Evolutionary conservation across 2,329 filamentous ascomycete species (phyloP).

Genomic region (Xylaria sp.): DNA sequence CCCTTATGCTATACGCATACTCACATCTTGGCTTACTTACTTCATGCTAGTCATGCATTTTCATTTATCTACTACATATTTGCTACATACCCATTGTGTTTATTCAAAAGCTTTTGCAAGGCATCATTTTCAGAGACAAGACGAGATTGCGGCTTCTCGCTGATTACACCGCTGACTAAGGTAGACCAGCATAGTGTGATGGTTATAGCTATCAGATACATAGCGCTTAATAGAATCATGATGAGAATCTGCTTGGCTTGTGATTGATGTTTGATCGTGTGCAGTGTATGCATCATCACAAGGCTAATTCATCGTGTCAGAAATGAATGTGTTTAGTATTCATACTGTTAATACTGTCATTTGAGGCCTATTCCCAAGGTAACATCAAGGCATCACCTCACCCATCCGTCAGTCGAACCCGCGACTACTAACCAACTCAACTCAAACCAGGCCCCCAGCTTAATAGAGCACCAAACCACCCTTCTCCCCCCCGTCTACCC

Average conservation of each 20-base stretch:
- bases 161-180: neutral
- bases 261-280: too few species aligned
- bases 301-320: neutral
- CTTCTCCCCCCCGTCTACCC: slow-evolving; percentile 13
- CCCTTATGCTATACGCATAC: neutral
- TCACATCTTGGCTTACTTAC: neutral
- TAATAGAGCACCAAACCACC: slow-evolving; percentile 29
- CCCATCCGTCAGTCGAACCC: too few species aligned
- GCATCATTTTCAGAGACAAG: neutral
- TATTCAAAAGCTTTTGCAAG: neutral
- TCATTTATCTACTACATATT: neutral
- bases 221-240: slow-evolving; percentile 16
- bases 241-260: neutral
- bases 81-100: neutral
- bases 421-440: too few species aligned
- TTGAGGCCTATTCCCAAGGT: neutral
- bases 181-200: neutral
- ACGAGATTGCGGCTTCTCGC: neutral
- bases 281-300: neutral
- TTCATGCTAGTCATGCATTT: neutral
- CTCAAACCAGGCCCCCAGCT: too few species aligned
- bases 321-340: neutral
- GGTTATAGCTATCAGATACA: neutral
- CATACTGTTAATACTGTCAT: neutral
- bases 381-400: neutral